Conservation (phyloP, 768 basidiomycete genomes). For the Auriscalpium vulgare region DNA sequence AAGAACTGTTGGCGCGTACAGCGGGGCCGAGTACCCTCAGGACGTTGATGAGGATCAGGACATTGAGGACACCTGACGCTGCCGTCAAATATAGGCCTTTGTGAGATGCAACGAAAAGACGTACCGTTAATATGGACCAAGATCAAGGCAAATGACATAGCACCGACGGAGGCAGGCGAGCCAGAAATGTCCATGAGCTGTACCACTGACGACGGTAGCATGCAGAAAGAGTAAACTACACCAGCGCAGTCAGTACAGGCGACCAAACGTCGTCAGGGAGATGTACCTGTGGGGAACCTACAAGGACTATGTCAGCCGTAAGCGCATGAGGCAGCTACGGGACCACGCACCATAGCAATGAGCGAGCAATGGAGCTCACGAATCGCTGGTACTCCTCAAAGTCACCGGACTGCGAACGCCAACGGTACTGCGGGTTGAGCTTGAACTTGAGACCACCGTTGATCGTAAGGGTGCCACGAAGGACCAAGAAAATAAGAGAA, state of each 20-base stretch:
- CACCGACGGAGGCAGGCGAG: conserved; percentile 36
- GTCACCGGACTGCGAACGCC: conserved; percentile 20
- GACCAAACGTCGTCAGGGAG: neutral
- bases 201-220: conserved; percentile 52
- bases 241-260: neutral
- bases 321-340: neutral
- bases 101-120: neutral
- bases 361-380: conserved; percentile 50
- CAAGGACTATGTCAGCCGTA: neutral
- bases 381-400: conserved; percentile 51
- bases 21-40: conserved; percentile 53
- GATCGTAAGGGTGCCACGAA: conserved; percentile 48
- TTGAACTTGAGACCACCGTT: conserved; percentile 44
- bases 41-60: conserved; percentile 59
- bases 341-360: conserved; percentile 58
- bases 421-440: conserved; percentile 40
- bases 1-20: conserved; percentile 25
- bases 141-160: conserved; percentile 39
- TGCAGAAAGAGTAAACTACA: conserved; percentile 50
- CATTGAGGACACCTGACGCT: conserved; percentile 51
- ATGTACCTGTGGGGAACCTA: conserved; percentile 57
- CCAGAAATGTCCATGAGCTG: conserved; percentile 43
- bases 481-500: conserved; percentile 51
- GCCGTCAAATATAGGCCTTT: neutral
- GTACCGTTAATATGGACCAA: conserved; percentile 8